Percentiles rank a stretch among this genome's conserved stretches.
Evolutionary conservation across 768 basidiomycete species (phyloP).

Genomic region (Guyanaporus albipodus): DNA sequence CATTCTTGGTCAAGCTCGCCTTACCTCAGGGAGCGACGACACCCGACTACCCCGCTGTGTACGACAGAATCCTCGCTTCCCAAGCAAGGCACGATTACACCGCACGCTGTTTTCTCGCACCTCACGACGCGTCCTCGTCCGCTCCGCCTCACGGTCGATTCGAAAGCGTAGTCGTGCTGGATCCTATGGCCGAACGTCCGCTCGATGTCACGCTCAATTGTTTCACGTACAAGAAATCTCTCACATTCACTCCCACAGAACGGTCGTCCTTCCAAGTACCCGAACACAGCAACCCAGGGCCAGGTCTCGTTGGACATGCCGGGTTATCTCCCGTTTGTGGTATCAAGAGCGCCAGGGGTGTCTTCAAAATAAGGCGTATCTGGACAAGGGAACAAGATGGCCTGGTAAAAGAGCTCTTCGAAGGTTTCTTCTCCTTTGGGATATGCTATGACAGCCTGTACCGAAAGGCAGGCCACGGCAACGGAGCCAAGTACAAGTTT

Average conservation of each 20-base stretch:
- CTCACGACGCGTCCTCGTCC: background rate
- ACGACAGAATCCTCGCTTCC: constrained; percentile 35
- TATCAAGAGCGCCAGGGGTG: constrained; percentile 32
- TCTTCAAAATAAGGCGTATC: constrained; percentile 34
- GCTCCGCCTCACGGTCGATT: constrained; percentile 24
- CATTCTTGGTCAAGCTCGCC: constrained; percentile 34
- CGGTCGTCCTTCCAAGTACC: constrained; percentile 24
- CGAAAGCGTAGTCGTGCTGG: constrained; percentile 22
- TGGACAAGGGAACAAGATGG: constrained; percentile 28
- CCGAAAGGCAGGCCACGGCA: constrained; percentile 35
- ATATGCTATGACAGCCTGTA: constrained; percentile 34
- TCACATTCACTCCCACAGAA: constrained; percentile 29
- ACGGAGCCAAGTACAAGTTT: constrained; percentile 26
- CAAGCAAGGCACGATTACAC: constrained; percentile 38
- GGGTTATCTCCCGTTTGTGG: constrained; percentile 29
- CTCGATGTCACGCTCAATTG: constrained; percentile 29
- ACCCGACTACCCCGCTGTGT: constrained; percentile 29
- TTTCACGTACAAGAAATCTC: constrained; percentile 23
- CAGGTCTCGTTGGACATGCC: constrained; percentile 29
- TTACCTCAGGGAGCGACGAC: constrained; percentile 24
- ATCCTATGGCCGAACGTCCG: constrained; percentile 36
- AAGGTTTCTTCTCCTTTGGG: constrained; percentile 36
- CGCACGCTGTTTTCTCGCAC: constrained; percentile 28
- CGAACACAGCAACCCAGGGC: constrained; percentile 16
- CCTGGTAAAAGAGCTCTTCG: constrained; percentile 35